These are phyloP conservation scores for Lactarius akahatsu DNA, from an alignment of 768 basidiomycete genomes.

Conservation along the genomic window DNA sequence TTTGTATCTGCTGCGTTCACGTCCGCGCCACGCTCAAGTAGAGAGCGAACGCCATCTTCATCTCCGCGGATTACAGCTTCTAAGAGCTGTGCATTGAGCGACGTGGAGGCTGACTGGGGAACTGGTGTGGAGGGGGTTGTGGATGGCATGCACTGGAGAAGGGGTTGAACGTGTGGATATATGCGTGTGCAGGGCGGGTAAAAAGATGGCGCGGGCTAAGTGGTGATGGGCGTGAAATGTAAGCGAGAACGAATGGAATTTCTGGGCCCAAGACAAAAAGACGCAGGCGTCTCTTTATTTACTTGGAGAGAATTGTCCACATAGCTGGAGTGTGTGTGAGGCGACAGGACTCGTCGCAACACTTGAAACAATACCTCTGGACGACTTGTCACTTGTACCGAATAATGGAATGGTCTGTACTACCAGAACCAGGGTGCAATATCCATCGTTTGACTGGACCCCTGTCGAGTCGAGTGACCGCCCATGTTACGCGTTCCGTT, in stretches of 20 bases:
- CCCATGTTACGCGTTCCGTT: constrained; percentile 13
- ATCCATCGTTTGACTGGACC: neutral
- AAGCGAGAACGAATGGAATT: constrained; percentile 12
- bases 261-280: constrained; percentile 3
- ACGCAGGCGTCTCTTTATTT: constrained; percentile 19
- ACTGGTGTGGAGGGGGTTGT: constrained; percentile 12
- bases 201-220: neutral
- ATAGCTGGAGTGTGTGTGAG: constrained; percentile 19
- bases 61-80: constrained; percentile 57
- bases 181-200: constrained; percentile 1
- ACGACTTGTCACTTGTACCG: neutral
- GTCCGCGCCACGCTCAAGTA: constrained; percentile 61
- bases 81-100: constrained; percentile 27
- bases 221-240: constrained; percentile 13
- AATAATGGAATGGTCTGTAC: neutral
- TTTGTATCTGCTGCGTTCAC: constrained; percentile 61
- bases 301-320: constrained; percentile 6
- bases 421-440: neutral
- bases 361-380: neutral
- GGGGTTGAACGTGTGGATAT: constrained; percentile 8
- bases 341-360: neutral
- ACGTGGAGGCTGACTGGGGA: constrained; percentile 1
- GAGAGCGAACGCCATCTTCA: constrained; percentile 50
- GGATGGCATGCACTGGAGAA: constrained; percentile 13
- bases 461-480: constrained; percentile 10